Evolutionary conservation across 2,329 filamentous ascomycete genomes (phyloP), one percentile per base, ranked within the genome.

Genomic region (Apiospora saccharicola): DNA sequence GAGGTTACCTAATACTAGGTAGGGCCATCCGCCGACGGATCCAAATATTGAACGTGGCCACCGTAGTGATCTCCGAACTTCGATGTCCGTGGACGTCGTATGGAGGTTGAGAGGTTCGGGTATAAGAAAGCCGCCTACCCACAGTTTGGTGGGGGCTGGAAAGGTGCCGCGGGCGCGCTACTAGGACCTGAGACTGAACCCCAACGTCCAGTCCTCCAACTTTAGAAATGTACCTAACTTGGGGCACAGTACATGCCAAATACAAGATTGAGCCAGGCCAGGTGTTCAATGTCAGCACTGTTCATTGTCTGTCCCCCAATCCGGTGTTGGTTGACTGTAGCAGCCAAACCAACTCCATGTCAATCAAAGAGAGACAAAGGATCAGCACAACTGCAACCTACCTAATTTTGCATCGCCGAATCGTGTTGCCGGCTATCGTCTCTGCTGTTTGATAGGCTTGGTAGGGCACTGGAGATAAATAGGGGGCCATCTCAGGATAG

Each of bases 191-290:
- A 64, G 57, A 64, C 57, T 64, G 57, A 41, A 64, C 57, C 57
- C 57, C 57, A 37, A 64, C 57, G 57, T 64, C 47, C 47, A 49
- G 47, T 49, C 57, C 57, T 64, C 57, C 57, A 64, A 64, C 57
- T 41, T 64, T 64, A 61, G 30, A n/a, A 61, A 37, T 8, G 51
- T 34, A 34, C 51, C 24, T 30, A 30, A 30, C 26, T 30, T 57
- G 51, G 44, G 19, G 1, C 51, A 57, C 26, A 19, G 53, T 61
- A 61, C 53, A 61, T 61, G 53, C 10, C 53, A 37, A 61, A 37
- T 37, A 37, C 53, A 19, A 24, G 26, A n/a, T 14, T 12, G 16
- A 44, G 43, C 24, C 24, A 30, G 24, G 51, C 51, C 49, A 26
- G 8, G 7, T 14, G 12, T 14, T 44, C 43, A 14, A n/a, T 49